Evolutionary conservation across 176 grass and related monocot species (phyloP).

Genomic region (Cymbopogon citratus): DNA sequence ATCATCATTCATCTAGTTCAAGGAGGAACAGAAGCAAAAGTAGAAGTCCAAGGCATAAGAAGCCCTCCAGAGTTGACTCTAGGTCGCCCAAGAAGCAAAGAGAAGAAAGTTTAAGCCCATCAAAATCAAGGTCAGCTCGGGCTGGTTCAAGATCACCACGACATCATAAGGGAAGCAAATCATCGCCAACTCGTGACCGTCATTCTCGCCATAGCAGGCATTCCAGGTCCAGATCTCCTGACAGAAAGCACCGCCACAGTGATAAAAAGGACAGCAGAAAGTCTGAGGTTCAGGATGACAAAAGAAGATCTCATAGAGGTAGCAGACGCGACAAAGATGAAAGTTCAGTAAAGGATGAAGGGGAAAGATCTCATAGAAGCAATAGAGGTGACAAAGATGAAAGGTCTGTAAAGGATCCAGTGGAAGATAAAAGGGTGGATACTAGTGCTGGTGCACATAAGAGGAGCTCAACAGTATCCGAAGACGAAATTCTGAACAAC

Average conservation of each 20-base stretch:
- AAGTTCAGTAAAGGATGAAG: conserved; percentile 35
- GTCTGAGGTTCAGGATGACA: conserved; percentile 37
- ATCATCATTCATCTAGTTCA: conserved; percentile 66
- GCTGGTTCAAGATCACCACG: conserved; percentile 58
- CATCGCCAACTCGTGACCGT: conserved; percentile 42
- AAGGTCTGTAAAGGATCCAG: conserved; percentile 41
- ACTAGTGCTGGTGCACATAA: conserved; percentile 34
- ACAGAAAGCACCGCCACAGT: conserved; percentile 53
- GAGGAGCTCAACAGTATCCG: conserved; percentile 34
- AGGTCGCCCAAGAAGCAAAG: conserved; percentile 50
- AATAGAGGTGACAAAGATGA: conserved; percentile 48
- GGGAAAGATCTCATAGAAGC: conserved; percentile 47
- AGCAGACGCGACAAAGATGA: conserved; percentile 42
- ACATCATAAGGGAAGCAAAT: conserved; percentile 48
- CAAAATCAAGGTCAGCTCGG: conserved; percentile 47
- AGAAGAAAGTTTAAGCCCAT: conserved; percentile 55
- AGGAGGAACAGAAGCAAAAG: conserved; percentile 81
- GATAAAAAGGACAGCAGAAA: conserved; percentile 55
- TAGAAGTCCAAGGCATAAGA: conserved; percentile 63
- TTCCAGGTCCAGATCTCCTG: conserved; percentile 82
- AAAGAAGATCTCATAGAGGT: conserved; percentile 46
- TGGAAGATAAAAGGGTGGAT: conserved; percentile 43
- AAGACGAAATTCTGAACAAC: conserved; percentile 52
- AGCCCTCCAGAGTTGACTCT: conserved; percentile 46
- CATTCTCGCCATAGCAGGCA: conserved; percentile 38